Conservation (phyloP, 345 rosid species). For the Geranium brycei region DNA sequence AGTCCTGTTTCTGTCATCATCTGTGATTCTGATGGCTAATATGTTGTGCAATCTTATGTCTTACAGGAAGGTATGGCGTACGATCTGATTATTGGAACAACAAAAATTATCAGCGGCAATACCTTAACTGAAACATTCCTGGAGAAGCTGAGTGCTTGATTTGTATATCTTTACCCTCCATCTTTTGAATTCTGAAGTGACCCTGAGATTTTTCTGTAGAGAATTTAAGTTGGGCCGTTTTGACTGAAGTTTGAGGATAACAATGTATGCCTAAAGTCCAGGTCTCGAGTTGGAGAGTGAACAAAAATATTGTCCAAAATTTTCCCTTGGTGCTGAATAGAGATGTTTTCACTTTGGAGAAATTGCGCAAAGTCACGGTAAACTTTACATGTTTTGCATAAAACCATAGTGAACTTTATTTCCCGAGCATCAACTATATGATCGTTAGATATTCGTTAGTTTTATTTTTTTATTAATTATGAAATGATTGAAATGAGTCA, state of each 20-base stretch:
- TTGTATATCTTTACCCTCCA: not conserved
- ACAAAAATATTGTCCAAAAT: not conserved
- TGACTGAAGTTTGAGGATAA: not conserved
- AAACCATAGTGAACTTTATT: no score
- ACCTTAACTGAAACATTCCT: constrained; percentile 50
- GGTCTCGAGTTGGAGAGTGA: not conserved
- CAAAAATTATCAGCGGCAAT: constrained; percentile 66
- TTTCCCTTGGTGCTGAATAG: not conserved
- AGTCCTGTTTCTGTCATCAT: no score
- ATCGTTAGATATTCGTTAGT: no score
- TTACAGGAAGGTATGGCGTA: constrained; percentile 95
- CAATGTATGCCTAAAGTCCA: not conserved
- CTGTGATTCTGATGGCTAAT: no score
- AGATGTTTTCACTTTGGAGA: not conserved
- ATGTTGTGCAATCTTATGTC: not conserved
- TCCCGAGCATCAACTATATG: no score
- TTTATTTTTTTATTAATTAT: no score
- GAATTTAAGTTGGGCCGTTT: not conserved
- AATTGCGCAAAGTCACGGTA: no score
- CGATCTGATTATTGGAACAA: constrained; percentile 72
- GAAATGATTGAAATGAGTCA: no score
- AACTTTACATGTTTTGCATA: no score
- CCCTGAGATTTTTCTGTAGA: not conserved
- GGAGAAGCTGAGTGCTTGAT: constrained; percentile 26
- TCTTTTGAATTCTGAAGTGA: not conserved